phyloP scores from a whole-genome alignment of 2,329 filamentous ascomycete genomes.

The Lanzia echinophila region DNA sequence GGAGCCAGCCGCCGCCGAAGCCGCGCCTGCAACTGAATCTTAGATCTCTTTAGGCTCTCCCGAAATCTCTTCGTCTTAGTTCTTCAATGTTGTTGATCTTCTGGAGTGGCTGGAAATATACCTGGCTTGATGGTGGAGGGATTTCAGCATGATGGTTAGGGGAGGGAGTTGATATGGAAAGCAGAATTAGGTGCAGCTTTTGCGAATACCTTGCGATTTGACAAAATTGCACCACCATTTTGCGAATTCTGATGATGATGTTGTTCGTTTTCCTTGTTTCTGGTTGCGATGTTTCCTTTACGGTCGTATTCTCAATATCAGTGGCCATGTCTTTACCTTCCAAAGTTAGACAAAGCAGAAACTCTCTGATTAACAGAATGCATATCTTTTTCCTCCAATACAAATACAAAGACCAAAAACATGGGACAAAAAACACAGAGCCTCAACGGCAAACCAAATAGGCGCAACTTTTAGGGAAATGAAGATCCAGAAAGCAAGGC shows the following conservation, averaged over 20 bases:
- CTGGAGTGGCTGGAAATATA: slow-evolving; percentile 26
- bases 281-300: slow-evolving; percentile 25
- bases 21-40: slow-evolving; percentile 44
- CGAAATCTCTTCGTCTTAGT: slow-evolving; percentile 34
- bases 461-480: too few species aligned
- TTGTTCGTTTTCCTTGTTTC: slow-evolving; percentile 24
- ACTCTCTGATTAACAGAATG: neutral
- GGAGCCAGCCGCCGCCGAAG: slow-evolving; percentile 27
- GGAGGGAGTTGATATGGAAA: slow-evolving; percentile 33
- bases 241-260: slow-evolving; percentile 32
- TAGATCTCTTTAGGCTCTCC: slow-evolving; percentile 37
- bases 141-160: slow-evolving; percentile 29
- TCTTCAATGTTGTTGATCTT: slow-evolving; percentile 32
- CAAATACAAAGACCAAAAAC: neutral
- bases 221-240: slow-evolving; percentile 31
- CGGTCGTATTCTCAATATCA: slow-evolving; percentile 5
- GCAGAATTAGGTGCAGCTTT: slow-evolving; percentile 28
- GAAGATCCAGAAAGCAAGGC: too few species aligned
- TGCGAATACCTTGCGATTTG: slow-evolving; percentile 28
- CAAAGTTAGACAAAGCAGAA: slow-evolving; percentile 1
- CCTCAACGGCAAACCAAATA: neutral
- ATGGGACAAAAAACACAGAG: neutral
- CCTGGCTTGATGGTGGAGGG: slow-evolving; percentile 29
- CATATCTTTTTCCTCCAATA: neutral
- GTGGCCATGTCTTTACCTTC: slow-evolving; percentile 3